Conservation (phyloP, 2,329 filamentous ascomycete genomes). For the Cladosporium colombiae region DNA sequence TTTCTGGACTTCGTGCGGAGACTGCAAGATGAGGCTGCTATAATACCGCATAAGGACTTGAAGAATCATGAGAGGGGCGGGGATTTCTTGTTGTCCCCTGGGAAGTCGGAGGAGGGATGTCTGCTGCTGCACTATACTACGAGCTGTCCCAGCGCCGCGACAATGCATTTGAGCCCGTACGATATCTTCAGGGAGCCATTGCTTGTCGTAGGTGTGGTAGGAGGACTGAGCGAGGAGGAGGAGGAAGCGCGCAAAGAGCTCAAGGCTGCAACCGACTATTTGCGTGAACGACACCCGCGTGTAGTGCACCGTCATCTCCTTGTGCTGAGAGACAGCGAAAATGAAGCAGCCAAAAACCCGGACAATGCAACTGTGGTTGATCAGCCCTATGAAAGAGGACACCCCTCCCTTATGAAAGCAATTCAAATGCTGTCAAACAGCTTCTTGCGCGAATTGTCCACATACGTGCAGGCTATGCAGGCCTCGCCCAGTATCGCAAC, state of each 20-base stretch:
- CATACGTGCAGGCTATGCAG: slow-evolving; percentile 50
- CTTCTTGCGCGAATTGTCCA: slow-evolving; percentile 50
- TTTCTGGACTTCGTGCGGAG: slow-evolving; percentile 78
- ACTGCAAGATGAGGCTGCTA: slow-evolving; percentile 75
- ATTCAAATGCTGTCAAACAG: slow-evolving; percentile 48
- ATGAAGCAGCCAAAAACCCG: slow-evolving; percentile 14
- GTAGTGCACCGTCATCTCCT: slow-evolving; percentile 37
- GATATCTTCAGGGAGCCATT: slow-evolving; percentile 86
- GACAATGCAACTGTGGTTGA: slow-evolving; percentile 22
- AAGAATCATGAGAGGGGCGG: slow-evolving; percentile 17
- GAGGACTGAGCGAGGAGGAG: slow-evolving; percentile 59
- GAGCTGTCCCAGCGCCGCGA: slow-evolving; percentile 74
- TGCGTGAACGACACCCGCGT: slow-evolving; percentile 36
- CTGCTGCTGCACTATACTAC: slow-evolving; percentile 88
- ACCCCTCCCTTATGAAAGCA: slow-evolving; percentile 43
- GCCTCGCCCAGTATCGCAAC: slow-evolving; percentile 71
- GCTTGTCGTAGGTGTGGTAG: slow-evolving; percentile 75
- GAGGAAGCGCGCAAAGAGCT: slow-evolving; percentile 47
- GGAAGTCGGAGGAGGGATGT: slow-evolving; percentile 81
- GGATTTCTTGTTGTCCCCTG: slow-evolving; percentile 63
- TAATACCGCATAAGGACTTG: slow-evolving; percentile 46
- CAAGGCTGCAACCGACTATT: slow-evolving; percentile 29
- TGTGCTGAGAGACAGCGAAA: slow-evolving; percentile 25
- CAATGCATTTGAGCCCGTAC: slow-evolving; percentile 80
- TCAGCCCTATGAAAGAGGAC: slow-evolving; percentile 23